phyloP scores from a whole-genome alignment of 176 grass and related monocot species.

The Miscanthus lutarioriparius region DNA sequence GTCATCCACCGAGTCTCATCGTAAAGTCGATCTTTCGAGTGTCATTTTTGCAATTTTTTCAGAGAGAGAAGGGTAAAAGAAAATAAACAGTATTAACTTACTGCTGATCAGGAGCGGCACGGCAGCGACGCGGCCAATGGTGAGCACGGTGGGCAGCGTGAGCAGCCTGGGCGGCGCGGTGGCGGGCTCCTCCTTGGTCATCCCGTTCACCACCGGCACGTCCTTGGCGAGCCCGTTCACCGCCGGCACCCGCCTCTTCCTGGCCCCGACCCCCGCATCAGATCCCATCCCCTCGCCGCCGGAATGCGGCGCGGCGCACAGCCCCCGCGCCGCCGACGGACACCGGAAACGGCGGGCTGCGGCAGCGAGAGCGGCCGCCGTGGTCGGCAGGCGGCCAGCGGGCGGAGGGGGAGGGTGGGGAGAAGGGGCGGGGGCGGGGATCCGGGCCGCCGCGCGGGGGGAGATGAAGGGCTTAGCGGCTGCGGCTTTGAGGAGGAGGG shows the following conservation, averaged over 20 bases:
- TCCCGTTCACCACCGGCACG: slow-evolving; percentile 25
- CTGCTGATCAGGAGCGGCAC: slow-evolving; percentile 91
- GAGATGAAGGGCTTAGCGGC: slow-evolving; percentile 49
- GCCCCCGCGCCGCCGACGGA: slow-evolving; percentile 36
- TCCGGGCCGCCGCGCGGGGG: slow-evolving; percentile 45
- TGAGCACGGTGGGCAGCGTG: slow-evolving; percentile 90
- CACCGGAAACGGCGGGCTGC: slow-evolving; percentile 45
- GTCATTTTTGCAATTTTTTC: too few species aligned
- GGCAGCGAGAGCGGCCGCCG: slow-evolving; percentile 14
- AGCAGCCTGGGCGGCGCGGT: slow-evolving; percentile 48
- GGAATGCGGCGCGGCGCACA: slow-evolving; percentile 46
- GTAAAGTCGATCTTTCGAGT: too few species aligned
- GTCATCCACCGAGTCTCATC: too few species aligned
- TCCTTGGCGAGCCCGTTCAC: slow-evolving; percentile 53
- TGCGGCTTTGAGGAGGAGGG: slow-evolving; percentile 48
- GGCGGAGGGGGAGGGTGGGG: neutral
- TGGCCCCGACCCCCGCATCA: slow-evolving; percentile 22
- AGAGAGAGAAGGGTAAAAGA: neutral
- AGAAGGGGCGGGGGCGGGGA: neutral
- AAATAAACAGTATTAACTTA: slow-evolving; percentile 32
- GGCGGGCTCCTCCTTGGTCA: slow-evolving; percentile 25
- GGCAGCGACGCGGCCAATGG: slow-evolving; percentile 82
- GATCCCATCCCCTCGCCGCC: slow-evolving; percentile 56
- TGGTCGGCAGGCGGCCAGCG: neutral
- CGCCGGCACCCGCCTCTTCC: slow-evolving; percentile 21